These are phyloP conservation scores for Diaporthe sp. DNA, from an alignment of 2,329 filamentous ascomycete species.

Conservation along the genomic window DNA sequence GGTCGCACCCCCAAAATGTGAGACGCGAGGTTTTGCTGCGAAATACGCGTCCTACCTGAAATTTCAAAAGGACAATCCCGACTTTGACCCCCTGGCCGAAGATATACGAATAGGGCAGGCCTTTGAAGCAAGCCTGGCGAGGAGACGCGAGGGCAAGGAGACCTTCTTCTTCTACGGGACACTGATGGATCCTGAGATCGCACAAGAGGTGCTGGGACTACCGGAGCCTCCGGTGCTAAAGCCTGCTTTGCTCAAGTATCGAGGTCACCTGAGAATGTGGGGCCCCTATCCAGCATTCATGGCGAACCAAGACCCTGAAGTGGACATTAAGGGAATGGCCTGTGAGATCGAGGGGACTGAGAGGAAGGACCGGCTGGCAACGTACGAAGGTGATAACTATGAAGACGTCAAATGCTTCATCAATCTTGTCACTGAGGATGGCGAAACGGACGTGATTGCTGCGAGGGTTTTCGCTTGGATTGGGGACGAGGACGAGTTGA, in stretches of 20 bases:
- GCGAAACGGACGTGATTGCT: not conserved
- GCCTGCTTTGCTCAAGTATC: not conserved
- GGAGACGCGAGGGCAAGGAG: not conserved
- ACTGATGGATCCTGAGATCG: not conserved
- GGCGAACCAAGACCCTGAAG: not conserved
- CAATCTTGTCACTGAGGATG: not conserved
- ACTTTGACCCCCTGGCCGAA: too few species aligned
- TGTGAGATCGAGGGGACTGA: slow-evolving; percentile 2
- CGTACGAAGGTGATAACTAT: not conserved
- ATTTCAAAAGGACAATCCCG: too few species aligned
- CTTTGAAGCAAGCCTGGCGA: too few species aligned
- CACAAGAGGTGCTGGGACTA: not conserved
- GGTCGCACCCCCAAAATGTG: too few species aligned
- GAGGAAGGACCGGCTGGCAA: not conserved
- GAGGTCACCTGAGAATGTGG: not conserved
- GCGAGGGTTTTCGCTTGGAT: not conserved
- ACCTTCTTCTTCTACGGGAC: not conserved
- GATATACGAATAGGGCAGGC: too few species aligned
- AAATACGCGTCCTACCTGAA: too few species aligned
- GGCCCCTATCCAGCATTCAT: not conserved
- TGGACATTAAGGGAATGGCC: not conserved
- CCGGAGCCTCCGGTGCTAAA: not conserved
- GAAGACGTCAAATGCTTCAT: not conserved
- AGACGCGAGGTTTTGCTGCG: too few species aligned
- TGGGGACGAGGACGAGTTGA: not conserved